phyloP scores from a whole-genome alignment of 2,329 filamentous ascomycete genomes.

The Cladosporium sphaerospermum region DNA sequence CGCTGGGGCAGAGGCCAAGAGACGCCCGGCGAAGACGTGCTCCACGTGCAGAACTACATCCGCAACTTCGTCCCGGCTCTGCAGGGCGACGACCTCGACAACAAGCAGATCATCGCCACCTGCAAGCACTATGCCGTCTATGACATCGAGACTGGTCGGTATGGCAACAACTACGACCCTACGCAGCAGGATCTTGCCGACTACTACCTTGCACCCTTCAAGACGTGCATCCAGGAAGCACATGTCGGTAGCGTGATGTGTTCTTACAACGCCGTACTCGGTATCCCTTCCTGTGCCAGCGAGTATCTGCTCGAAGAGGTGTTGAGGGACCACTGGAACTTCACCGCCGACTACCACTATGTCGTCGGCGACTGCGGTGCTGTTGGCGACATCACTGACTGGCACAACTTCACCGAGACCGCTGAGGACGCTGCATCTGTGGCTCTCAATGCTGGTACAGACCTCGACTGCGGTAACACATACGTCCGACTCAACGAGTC shows the following conservation, averaged over 20 bases:
- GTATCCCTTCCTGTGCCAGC: slow-evolving; percentile 55
- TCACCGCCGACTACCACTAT: slow-evolving; percentile 50
- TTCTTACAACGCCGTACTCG: slow-evolving; percentile 54
- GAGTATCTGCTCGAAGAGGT: slow-evolving; percentile 55
- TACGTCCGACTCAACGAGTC: slow-evolving; percentile 40
- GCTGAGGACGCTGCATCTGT: slow-evolving; percentile 40
- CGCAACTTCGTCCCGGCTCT: slow-evolving; percentile 23
- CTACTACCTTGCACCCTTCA: slow-evolving; percentile 62
- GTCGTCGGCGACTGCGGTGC: slow-evolving; percentile 60
- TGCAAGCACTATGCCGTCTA: slow-evolving; percentile 32
- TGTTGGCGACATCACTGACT: slow-evolving; percentile 50
- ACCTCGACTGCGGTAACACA: slow-evolving; percentile 46
- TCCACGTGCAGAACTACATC: slow-evolving; percentile 20
- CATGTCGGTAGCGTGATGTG: slow-evolving; percentile 45
- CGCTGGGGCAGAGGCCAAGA: slow-evolving; percentile 24
- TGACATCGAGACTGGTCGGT: slow-evolving; percentile 24
- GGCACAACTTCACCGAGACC: slow-evolving; percentile 36
- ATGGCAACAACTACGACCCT: slow-evolving; percentile 50
- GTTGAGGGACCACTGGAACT: slow-evolving; percentile 57
- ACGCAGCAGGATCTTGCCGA: slow-evolving; percentile 53
- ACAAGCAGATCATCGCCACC: slow-evolving; percentile 32
- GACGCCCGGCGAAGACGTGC: slow-evolving; percentile 34
- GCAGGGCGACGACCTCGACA: slow-evolving; percentile 24
- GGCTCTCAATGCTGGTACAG: slow-evolving; percentile 46
- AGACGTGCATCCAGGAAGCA: slow-evolving; percentile 38